A percentile compares a stretch with the other conserved stretches of the same genome.
phyloP scores from a whole-genome alignment of 2,329 filamentous ascomycete species.

The Diaporthe longicolla region DNA sequence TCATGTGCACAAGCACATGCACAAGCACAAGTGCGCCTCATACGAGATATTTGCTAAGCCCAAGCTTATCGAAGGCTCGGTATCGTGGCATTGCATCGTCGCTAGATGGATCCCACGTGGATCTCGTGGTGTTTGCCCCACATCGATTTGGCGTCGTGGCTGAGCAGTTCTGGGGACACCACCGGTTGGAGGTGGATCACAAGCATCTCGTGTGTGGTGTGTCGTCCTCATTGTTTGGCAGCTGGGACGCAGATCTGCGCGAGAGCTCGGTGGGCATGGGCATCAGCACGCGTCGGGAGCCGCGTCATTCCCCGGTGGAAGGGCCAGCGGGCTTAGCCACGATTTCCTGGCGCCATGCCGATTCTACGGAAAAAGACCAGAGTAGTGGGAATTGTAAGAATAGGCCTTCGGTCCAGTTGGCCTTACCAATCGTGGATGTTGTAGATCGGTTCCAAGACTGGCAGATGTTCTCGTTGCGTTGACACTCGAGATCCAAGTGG shows the following conservation, averaged over 20 bases:
- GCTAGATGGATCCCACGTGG: slow-evolving; percentile 22
- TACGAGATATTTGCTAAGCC: slow-evolving; percentile 8
- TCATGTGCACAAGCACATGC: no score
- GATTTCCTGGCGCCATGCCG: background rate
- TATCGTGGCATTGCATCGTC: slow-evolving; percentile 12
- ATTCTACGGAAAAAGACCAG: background rate
- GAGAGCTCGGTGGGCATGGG: background rate
- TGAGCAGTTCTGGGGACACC: background rate
- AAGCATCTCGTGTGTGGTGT: background rate
- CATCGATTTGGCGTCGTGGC: slow-evolving; percentile 16
- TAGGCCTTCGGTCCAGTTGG: background rate
- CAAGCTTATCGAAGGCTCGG: background rate
- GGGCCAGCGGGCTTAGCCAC: background rate
- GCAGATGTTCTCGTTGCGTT: background rate
- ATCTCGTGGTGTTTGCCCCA: slow-evolving; percentile 19
- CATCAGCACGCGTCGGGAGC: background rate
- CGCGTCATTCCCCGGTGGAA: slow-evolving; percentile 6
- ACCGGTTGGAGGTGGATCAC: background rate
- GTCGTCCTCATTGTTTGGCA: background rate
- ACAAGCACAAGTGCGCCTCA: background rate
- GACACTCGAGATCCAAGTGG: background rate
- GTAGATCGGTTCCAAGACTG: background rate
- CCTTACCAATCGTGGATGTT: background rate
- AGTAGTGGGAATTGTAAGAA: background rate
- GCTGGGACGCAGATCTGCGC: background rate